Base-by-base conservation (phyloP, 2,329 filamentous ascomycete species). In the Dendryphion nanum region DNA sequence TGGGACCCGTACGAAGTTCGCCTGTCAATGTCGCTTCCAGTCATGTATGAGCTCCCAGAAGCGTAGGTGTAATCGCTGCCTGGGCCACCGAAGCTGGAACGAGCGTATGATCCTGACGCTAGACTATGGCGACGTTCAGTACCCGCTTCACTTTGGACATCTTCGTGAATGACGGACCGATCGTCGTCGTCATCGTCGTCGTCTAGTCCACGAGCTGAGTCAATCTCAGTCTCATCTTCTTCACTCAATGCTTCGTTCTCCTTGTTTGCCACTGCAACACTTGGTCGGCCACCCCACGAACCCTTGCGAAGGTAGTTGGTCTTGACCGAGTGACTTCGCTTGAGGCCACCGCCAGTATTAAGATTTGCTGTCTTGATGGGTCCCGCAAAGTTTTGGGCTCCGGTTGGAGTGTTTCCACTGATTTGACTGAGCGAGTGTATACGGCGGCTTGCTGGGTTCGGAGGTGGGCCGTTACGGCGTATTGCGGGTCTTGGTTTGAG, bases 401-500 rank as follows among this genome's bases (percentile, higher is more conserved):
- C 66, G 29, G 66, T 70, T 5, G 81, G 73, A 21, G 79, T 73
- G 57, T 93, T 91, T 61, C 84, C 83, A 37, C 81, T 87, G 52
- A 97, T 94, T 67, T 96, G 88, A 61, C 85, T 94, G 23, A 97
- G 79, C 35, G 89, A 95, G 42, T 94, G 78, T 55, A 97, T 96
- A 33, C 93, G 82, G 28, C 91, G 79, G 44, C 69, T 70, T 13
- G 67, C 64, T 24, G 67, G 59, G 38, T 64, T 63, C 20, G 43
- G 54, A 18, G 62, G 55, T 14, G 57, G 52, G n/a, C 62, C 60
- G 41, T 66, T 69, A 33, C 68, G 64, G 33, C 62, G 62, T 8
- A 68, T 55, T 18, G 62, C 59, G 24, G 69, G 65, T 14, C 73
- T 64, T 36, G 69, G 61, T 47, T 60, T 82, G 77, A 67, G 76